Base-by-base conservation (phyloP, 2,329 filamentous ascomycete species). In the Purpureocillium lavendulum region DNA sequence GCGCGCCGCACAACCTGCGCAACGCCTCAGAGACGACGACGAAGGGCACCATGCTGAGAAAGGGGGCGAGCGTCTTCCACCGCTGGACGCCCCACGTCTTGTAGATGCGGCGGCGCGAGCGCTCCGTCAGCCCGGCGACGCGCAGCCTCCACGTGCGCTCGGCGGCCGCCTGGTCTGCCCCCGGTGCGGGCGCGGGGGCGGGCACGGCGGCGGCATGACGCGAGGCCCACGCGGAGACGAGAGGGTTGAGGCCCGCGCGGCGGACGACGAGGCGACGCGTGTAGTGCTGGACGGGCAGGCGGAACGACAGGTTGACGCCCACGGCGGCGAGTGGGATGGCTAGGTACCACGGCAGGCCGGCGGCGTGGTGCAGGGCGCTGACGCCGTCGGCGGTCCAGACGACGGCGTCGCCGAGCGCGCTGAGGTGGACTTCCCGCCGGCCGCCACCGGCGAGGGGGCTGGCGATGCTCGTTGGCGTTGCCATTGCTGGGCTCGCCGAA, bases 251-350 rank as follows among this genome's bases (percentile, higher is more conserved):
- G 18, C 52, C 48, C 13, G 33, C 54, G 30, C 58, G 59, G 16
- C 47, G 53, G 7, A 54, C 35, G 7, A 58, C 48, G 11, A 64
- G 55, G 17, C 51, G 37, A 38, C 57, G 49, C 33, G 50, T 62
- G 50, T 75, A 69, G 40, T 64, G 46, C 29, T 59, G 61, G 7
- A 70, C 57, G 6, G 75, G 75, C 4, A 75, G 52, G 12, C 73
- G 64, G 42, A 70, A 49, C 35, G 64, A 41, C 30, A 66, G 49
- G 53, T 64, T 70, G 49, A 75, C 55, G 34, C 58, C 53, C 2
- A 75, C 44, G 7, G 71, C 70, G 12, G 72, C 57, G n/a, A 72
- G 58, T 4, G 75, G 73, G 35, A 79, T 72, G 21, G 66, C 62
- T 26, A 75, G 46, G 47, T 62, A 75, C 75, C 75, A 79, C 2